Evolutionary conservation across 2,329 filamentous ascomycete genomes (phyloP).

Genomic region (Daldinia eschscholtzii): DNA sequence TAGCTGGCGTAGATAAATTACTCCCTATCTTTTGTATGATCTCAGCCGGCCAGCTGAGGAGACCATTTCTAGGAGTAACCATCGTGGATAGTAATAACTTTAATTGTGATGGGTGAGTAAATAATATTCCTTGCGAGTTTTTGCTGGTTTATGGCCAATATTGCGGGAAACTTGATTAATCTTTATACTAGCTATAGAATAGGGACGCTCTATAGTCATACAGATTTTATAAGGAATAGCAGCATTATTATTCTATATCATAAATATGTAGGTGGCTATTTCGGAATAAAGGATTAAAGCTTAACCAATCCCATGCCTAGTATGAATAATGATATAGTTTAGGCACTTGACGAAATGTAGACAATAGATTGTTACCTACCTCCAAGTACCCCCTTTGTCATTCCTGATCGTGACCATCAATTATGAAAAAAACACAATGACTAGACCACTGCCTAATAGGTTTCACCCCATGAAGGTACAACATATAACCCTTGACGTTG

Average conservation of each 20-base stretch:
- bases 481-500: background rate
- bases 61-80: background rate
- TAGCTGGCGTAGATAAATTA: background rate
- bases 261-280: background rate
- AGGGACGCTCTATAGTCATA: background rate
- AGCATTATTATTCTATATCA: background rate
- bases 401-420: background rate
- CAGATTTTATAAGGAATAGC: background rate
- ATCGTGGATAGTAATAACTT: background rate
- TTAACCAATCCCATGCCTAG: background rate
- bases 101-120: background rate
- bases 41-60: constrained; percentile 15
- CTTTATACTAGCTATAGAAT: background rate
- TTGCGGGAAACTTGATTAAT: background rate
- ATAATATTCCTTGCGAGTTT: background rate
- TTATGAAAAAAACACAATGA: background rate
- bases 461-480: background rate
- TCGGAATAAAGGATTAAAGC: background rate
- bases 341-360: background rate
- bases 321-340: background rate
- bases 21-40: constrained; percentile 18
- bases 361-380: background rate
- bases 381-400: background rate
- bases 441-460: background rate
- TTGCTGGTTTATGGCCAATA: background rate